These are phyloP conservation scores for Entomortierella chlamydospora DNA, from an alignment of 192 early-diverging fungal genomes.

Conservation along the genomic window DNA sequence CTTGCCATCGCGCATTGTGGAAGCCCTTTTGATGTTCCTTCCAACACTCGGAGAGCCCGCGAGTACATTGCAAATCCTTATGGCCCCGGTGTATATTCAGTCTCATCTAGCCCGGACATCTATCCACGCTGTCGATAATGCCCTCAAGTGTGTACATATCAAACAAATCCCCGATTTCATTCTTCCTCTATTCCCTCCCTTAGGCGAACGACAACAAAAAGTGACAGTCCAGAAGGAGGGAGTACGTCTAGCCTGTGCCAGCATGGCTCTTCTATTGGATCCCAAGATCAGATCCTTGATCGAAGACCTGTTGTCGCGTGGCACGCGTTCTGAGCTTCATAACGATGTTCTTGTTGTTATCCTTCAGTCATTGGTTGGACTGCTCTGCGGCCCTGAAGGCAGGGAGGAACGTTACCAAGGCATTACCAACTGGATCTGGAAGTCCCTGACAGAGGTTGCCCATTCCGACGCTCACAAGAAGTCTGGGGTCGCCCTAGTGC, in stretches of 20 bases:
- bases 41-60: conserved; percentile 41
- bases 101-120: conserved; percentile 43
- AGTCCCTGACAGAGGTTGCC: not conserved
- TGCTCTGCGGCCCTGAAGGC: conserved; percentile 26
- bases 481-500: conserved; percentile 25
- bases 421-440: conserved; percentile 31
- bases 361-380: conserved; percentile 26
- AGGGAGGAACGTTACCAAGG: conserved; percentile 24
- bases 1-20: conserved; percentile 35
- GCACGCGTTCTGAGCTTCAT: conserved; percentile 5
- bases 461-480: conserved; percentile 24
- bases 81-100: conserved; percentile 45
- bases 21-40: conserved; percentile 40
- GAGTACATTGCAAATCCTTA: conserved; percentile 21
- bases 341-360: conserved; percentile 29
- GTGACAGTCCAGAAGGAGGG: conserved; percentile 53
- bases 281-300: conserved; percentile 14
- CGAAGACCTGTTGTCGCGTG: conserved; percentile 26
- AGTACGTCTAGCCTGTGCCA: conserved; percentile 29
- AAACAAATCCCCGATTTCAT: conserved; percentile 30
- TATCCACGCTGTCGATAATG: conserved; percentile 51
- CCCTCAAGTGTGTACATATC: conserved; percentile 33
- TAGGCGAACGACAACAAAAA: conserved; percentile 28
- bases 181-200: conserved; percentile 32
- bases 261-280: conserved; percentile 17